A percentile compares a stretch with the other conserved stretches of the same genome.
These are phyloP conservation scores for Wolfiporia cocos DNA, from an alignment of 1,284 basidiomycete genomes.

Conservation along the genomic window DNA sequence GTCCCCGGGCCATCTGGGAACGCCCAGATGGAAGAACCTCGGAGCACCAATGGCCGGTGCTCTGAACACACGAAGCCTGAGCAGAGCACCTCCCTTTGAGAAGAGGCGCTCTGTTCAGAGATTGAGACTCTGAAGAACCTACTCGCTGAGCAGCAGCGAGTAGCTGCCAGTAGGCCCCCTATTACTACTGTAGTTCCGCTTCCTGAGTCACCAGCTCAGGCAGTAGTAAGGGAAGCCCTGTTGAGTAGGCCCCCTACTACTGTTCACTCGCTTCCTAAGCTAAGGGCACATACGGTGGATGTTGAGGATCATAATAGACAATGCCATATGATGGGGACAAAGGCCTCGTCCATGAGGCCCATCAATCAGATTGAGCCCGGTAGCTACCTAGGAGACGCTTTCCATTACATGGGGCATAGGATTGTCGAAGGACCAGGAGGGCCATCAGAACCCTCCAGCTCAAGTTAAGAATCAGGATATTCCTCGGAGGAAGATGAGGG, in stretches of 20 bases:
- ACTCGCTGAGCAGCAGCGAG: no score
- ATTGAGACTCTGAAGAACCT: no score
- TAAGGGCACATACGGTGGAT: not conserved
- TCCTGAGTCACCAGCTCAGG: not conserved
- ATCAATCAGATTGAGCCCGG: constrained; percentile 1
- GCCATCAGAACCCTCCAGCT: not conserved
- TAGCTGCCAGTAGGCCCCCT: no score
- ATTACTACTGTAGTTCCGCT: not conserved
- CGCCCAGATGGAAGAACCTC: no score
- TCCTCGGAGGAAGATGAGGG: no score
- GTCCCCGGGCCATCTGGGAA: no score
- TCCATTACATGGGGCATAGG: not conserved
- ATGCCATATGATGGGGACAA: not conserved
- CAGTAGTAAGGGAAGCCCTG: not conserved
- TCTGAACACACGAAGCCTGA: no score
- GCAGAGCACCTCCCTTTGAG: no score
- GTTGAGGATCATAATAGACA: not conserved
- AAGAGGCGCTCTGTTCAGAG: no score
- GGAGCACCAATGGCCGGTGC: no score
- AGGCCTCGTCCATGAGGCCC: not conserved
- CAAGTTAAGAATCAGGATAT: not conserved
- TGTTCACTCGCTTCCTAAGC: no score
- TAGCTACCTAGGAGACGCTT: not conserved
- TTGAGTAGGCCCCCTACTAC: not conserved
- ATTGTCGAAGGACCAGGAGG: not conserved